These are phyloP conservation scores for Coemansia umbellata DNA, from an alignment of 192 early-diverging fungal species.

Conservation along the genomic window DNA sequence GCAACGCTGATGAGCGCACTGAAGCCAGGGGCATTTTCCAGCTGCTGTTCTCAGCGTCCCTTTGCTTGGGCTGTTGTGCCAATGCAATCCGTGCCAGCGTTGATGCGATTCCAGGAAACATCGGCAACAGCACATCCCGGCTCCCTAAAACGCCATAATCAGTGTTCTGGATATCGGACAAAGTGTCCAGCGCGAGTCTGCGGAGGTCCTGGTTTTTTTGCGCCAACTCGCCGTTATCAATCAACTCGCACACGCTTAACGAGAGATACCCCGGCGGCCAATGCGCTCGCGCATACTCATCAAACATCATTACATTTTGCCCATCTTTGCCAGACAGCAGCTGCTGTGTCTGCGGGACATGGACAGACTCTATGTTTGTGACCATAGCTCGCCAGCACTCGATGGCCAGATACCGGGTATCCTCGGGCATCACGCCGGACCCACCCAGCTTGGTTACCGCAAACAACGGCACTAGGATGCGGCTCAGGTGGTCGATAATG, in stretches of 20 bases:
- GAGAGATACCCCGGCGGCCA: constrained; percentile 32
- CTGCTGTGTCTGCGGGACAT: constrained; percentile 15
- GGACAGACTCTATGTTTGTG: constrained; percentile 1
- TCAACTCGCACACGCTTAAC: constrained; percentile 21
- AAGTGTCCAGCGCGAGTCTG: constrained; percentile 12
- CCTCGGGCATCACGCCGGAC: not conserved
- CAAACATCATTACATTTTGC: not conserved
- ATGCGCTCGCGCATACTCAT: constrained; percentile 4
- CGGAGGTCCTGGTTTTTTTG: constrained; percentile 14
- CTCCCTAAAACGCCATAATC: not conserved
- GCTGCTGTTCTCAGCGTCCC: not conserved
- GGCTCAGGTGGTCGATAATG: constrained; percentile 28
- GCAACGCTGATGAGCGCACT: constrained; percentile 17
- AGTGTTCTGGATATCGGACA: not conserved
- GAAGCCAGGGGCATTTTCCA: constrained; percentile 8
- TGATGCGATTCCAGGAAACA: constrained; percentile 37
- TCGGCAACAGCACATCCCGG: not conserved
- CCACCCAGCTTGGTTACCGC: not conserved
- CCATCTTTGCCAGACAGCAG: not conserved
- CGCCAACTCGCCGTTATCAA: constrained; percentile 31
- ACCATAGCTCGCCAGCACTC: constrained; percentile 27
- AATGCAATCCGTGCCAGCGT: constrained; percentile 24
- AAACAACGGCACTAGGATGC: constrained; percentile 19
- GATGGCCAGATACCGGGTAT: constrained; percentile 20
- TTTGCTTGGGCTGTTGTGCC: constrained; percentile 16